Conservation (phyloP, 805 yeast genomes). For the Jamesozyma spencerorum region DNA sequence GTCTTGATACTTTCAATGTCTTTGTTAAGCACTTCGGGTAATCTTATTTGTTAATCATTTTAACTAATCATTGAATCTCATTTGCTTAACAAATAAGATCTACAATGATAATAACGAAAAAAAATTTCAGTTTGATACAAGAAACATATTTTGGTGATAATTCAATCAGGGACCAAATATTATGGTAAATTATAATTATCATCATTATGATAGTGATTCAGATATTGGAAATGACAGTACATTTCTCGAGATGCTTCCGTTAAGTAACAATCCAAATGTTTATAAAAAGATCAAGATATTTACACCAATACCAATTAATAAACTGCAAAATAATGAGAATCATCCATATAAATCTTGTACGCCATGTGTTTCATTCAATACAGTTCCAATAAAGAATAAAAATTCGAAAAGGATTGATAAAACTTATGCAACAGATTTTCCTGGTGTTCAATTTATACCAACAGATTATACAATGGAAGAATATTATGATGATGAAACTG, state of each 20-base stretch:
- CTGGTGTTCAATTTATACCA: constrained; percentile 18
- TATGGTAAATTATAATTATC: too few relatives aligned
- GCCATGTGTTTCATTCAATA: constrained; percentile 29
- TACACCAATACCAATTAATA: neutral
- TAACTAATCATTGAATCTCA: too few relatives aligned
- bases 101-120: too few relatives aligned
- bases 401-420: constrained; percentile 11
- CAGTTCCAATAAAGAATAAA: constrained; percentile 22
- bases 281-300: neutral
- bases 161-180: too few relatives aligned
- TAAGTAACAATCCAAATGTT: too few relatives aligned
- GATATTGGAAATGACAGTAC: neutral
- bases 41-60: too few relatives aligned
- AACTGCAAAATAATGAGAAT: neutral
- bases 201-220: neutral
- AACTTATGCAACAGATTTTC: constrained; percentile 13
- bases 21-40: too few relatives aligned
- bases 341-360: constrained; percentile 8
- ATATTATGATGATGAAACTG: constrained; percentile 27
- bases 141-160: too few relatives aligned
- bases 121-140: too few relatives aligned
- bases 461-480: constrained; percentile 27
- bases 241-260: too few relatives aligned
- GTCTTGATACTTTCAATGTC: too few relatives aligned
- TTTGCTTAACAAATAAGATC: too few relatives aligned